These are phyloP conservation scores for California macrophylla DNA, from an alignment of 441 rosid genomes.

Conservation along the genomic window DNA sequence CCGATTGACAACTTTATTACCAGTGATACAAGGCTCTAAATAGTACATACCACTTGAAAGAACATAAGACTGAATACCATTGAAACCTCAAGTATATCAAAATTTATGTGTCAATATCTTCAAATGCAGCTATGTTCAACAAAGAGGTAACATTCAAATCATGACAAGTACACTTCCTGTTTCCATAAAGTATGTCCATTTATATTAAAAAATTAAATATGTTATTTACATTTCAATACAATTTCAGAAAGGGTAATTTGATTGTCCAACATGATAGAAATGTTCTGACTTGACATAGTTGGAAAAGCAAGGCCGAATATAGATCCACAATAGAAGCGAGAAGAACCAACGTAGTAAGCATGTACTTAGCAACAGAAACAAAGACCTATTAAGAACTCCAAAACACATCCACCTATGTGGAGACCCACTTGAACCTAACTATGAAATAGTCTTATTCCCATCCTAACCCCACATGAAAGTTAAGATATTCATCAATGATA, in stretches of 20 bases:
- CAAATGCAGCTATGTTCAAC: neutral
- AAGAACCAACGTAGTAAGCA: neutral
- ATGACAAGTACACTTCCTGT: neutral
- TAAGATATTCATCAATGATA: too few species aligned
- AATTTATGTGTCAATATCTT: neutral
- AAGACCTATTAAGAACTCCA: neutral
- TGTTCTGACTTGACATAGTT: neutral
- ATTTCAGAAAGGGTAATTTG: neutral
- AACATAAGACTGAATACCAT: neutral
- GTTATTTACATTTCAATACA: neutral
- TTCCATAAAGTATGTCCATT: neutral
- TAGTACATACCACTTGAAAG: neutral
- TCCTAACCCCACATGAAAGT: constrained; percentile 65
- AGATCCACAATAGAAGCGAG: neutral
- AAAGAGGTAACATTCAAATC: neutral
- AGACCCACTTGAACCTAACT: neutral
- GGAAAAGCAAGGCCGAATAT: neutral
- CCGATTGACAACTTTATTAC: neutral
- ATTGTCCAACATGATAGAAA: neutral
- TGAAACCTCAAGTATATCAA: neutral
- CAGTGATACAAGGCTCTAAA: neutral
- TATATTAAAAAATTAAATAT: neutral
- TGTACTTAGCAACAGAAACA: neutral
- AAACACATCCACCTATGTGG: neutral
- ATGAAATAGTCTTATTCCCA: neutral